These are phyloP conservation scores for Tetrapisispora iriomotensis DNA, from an alignment of 805 yeast species.

Conservation along the genomic window DNA sequence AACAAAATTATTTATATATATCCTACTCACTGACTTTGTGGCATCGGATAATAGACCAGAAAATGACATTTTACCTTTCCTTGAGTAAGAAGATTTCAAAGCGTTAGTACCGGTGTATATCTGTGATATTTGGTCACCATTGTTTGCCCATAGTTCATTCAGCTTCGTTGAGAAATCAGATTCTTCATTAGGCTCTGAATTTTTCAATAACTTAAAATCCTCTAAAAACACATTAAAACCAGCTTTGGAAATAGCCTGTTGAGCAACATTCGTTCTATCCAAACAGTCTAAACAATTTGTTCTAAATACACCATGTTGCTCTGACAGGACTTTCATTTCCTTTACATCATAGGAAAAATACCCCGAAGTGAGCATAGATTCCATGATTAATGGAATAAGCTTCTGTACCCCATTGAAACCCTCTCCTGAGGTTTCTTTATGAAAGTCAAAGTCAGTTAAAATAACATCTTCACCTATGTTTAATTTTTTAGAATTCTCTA, in stretches of 20 bases:
- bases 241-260: constrained; percentile 67
- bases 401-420: constrained; percentile 77
- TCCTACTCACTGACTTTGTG: constrained; percentile 86
- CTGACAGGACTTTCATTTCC: constrained; percentile 44
- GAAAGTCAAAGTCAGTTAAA: constrained; percentile 87
- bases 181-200: constrained; percentile 22
- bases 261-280: constrained; percentile 85
- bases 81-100: constrained; percentile 81
- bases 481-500: constrained; percentile 32
- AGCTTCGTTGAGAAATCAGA: constrained; percentile 61
- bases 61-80: constrained; percentile 91
- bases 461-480: constrained; percentile 29
- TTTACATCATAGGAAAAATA: constrained; percentile 65
- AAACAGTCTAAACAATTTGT: constrained; percentile 91
- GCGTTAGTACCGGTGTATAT: constrained; percentile 98
- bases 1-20: constrained; percentile 91
- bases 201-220: constrained; percentile 29
- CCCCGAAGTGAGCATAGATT: constrained; percentile 66
- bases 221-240: constrained; percentile 48
- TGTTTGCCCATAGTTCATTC: constrained; percentile 92
- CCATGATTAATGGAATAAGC: constrained; percentile 52
- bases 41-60: constrained; percentile 96
- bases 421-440: constrained; percentile 78
- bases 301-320: constrained; percentile 85
- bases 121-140: constrained; percentile 92